Conservation (phyloP, 1,284 basidiomycete genomes). For the Tilletiopsis washingtonensis region DNA sequence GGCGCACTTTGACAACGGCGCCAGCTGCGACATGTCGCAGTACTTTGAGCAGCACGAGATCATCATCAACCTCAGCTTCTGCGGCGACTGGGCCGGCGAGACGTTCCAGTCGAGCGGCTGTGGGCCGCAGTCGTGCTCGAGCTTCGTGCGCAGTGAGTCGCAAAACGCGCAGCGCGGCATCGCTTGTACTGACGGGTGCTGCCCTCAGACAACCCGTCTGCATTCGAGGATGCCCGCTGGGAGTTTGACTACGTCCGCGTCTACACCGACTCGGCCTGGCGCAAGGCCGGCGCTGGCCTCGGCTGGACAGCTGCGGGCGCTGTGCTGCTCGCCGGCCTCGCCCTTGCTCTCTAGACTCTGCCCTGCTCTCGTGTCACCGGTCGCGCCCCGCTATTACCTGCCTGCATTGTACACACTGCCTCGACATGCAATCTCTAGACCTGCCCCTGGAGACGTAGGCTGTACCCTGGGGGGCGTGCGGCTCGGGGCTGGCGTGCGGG, state of each 20-base stretch:
- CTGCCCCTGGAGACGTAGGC: too few relatives aligned
- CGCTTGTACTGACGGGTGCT: neutral
- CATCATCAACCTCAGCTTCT: constrained; percentile 39
- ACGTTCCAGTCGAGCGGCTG: constrained; percentile 12
- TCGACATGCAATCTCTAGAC: too few relatives aligned
- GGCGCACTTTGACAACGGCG: constrained; percentile 18
- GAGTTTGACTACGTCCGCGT: constrained; percentile 36
- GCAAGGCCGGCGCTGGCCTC: too few relatives aligned
- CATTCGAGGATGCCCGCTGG: constrained; percentile 28
- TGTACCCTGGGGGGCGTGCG: too few relatives aligned
- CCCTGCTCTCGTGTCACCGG: too few relatives aligned
- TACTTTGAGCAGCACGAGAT: constrained; percentile 30
- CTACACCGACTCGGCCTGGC: constrained; percentile 15
- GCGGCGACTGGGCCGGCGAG: constrained; percentile 35
- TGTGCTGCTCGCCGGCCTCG: too few relatives aligned
- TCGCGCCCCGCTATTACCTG: too few relatives aligned
- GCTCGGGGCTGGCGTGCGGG: too few relatives aligned
- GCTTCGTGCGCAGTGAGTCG: neutral
- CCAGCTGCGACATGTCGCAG: constrained; percentile 8
- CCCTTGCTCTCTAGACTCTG: too few relatives aligned
- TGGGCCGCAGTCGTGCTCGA: neutral
- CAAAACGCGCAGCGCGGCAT: neutral
- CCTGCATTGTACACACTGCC: too few relatives aligned
- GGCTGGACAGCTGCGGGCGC: too few relatives aligned
- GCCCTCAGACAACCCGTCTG: constrained; percentile 15